Base-by-base conservation (phyloP, 2,329 filamentous ascomycete species). In the Exophiala sp. region DNA sequence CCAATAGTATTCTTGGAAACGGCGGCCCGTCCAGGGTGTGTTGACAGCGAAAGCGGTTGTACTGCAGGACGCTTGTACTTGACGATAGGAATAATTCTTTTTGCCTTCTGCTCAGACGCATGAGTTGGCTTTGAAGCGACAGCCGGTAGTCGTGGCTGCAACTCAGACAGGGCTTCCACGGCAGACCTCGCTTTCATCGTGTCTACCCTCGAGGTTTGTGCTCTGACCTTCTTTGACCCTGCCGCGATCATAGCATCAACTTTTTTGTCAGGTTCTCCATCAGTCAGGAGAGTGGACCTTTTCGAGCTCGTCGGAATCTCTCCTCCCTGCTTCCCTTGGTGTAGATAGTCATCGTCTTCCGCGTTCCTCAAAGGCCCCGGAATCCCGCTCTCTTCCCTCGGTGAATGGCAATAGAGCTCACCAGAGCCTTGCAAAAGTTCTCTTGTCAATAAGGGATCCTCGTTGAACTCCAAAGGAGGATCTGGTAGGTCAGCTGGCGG, bases 1-100 rank as follows among this genome's bases (percentile, higher is more conserved):
- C 90, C 90, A 35, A 95, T 77, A 0, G 89, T 95, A 48, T 81
- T 90, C 56, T 83, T 81, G 1, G 89, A 95, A 4, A 81, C 82
- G 4, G 79, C 79, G 18, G 79, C 76, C 1, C 85, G 78, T 73
- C 7, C 76, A 76, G 56, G 80, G 78, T 40, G 81, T 79, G 59
- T 79, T 73, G 8, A 67, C 63, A n/a, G 74, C 73, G 1, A 74
- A 68, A 53, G 76, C 77, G 6, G 72, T 68, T 2, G 74, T 68
- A 3, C 68, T 59, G 9, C 13, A 8, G 41, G 19, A 24, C 37
- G 37, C 19, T 47, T 50, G 2, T 44, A 27, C 30, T 45, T 55
- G 13, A 29, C 32, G 18, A 39, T n/a, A 9, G 43, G 62, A 3
- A 60, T 65, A 37, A 62, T 62, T 48, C 65, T 58, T 62, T 63